phyloP scores from a whole-genome alignment of 768 basidiomycete genomes.

The Macrolepiota fuliginosa region DNA sequence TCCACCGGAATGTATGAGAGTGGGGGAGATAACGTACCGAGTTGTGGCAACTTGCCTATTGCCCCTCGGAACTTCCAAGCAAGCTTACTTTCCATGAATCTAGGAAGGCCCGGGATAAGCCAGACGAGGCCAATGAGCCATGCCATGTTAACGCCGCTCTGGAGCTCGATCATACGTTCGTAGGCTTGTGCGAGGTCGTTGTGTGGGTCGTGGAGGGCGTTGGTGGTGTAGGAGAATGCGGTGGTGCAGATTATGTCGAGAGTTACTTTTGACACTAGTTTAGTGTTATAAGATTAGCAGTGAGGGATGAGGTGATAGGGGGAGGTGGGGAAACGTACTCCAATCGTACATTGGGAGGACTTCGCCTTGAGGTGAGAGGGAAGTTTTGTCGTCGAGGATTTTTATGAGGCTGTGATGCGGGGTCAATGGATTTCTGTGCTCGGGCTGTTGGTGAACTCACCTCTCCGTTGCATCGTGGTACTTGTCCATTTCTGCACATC shows the following conservation, averaged over 20 bases:
- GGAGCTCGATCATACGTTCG: conserved; percentile 37
- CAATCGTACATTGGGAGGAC: conserved; percentile 39
- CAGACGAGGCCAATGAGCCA: neutral
- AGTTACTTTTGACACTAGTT: conserved; percentile 47
- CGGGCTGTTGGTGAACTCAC: conserved; percentile 21
- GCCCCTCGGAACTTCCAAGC: neutral
- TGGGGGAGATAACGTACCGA: neutral
- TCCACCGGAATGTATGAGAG: conserved; percentile 14
- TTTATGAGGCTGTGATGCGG: conserved; percentile 25
- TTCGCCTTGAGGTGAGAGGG: conserved; percentile 21
- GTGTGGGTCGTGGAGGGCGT: conserved; percentile 42
- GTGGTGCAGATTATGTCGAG: conserved; percentile 53
- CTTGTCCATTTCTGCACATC: conserved; percentile 41
- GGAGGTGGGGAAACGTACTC: conserved; percentile 32
- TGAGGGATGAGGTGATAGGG: too few species aligned
- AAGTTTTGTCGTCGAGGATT: conserved; percentile 31
- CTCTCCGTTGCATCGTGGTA: conserved; percentile 45
- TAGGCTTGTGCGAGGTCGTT: conserved; percentile 49
- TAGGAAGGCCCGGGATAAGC: conserved; percentile 21
- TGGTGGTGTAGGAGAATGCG: conserved; percentile 45
- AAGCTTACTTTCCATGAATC: neutral
- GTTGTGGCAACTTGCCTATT: neutral
- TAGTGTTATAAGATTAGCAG: neutral
- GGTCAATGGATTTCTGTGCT: neutral
- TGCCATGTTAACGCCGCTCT: conserved; percentile 26